Evolutionary conservation across 1,284 basidiomycete genomes (phyloP).

Genomic region (Papiliotrema laurentii): DNA sequence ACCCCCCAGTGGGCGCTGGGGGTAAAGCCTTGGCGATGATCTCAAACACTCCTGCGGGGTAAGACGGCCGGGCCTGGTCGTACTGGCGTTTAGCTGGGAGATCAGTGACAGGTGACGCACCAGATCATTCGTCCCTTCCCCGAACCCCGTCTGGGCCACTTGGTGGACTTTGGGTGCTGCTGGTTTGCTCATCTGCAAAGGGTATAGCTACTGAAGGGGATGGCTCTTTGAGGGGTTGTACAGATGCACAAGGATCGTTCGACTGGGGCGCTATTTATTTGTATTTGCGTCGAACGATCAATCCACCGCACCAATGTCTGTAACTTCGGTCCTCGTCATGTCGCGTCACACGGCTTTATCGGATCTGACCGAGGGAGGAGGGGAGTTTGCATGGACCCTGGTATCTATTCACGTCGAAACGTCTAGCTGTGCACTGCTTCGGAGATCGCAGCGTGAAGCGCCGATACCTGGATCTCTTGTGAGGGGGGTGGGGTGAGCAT

Average conservation of each 20-base stretch:
- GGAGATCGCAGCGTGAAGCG: no score
- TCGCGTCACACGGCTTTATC: no score
- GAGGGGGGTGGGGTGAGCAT: no score
- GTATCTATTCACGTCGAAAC: background rate
- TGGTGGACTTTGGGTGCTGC: constrained; percentile 22
- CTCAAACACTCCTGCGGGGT: constrained; percentile 41
- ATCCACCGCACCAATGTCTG: no score
- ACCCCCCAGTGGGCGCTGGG: background rate
- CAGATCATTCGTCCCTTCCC: constrained; percentile 44
- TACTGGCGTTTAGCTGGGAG: constrained; percentile 28
- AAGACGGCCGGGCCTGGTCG: constrained; percentile 47
- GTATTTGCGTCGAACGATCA: no score
- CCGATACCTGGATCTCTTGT: no score
- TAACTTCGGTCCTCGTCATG: no score
- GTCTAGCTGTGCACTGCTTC: no score
- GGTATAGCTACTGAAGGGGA: background rate
- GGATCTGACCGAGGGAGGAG: background rate
- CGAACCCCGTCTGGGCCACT: constrained; percentile 40
- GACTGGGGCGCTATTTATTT: background rate
- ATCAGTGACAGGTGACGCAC: constrained; percentile 19
- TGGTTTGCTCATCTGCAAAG: background rate
- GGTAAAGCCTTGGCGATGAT: constrained; percentile 32
- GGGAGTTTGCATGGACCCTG: no score
- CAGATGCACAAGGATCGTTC: background rate
- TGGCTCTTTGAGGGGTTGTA: background rate